Conservation (phyloP, 1,284 basidiomycete genomes). For the Pholiota adiposa region DNA sequence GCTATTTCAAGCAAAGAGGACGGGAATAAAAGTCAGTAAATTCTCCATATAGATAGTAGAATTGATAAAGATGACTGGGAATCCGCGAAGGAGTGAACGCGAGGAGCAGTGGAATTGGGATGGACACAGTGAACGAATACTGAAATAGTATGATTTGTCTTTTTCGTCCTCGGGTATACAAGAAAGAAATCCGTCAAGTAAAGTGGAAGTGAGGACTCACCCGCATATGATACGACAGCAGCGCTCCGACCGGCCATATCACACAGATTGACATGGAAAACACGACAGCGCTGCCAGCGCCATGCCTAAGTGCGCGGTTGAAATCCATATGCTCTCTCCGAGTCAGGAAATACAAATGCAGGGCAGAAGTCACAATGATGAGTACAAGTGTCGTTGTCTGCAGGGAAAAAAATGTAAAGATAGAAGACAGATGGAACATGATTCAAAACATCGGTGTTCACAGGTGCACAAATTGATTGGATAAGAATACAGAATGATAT, state of each 20-base stretch:
- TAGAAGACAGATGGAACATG: neutral
- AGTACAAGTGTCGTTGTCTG: slow-evolving; percentile 75
- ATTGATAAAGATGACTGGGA: slow-evolving; percentile 4
- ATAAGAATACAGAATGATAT: neutral
- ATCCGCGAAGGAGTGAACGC: slow-evolving; percentile 5
- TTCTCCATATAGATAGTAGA: slow-evolving; percentile 1
- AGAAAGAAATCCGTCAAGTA: slow-evolving; percentile 2
- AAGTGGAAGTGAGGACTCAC: slow-evolving; percentile 47
- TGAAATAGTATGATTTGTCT: neutral
- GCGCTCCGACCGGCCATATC: slow-evolving; percentile 81
- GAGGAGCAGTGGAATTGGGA: neutral
- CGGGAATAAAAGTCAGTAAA: slow-evolving; percentile 16
- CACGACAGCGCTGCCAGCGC: slow-evolving; percentile 78
- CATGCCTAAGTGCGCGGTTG: slow-evolving; percentile 56
- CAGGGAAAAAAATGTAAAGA: slow-evolving; percentile 12
- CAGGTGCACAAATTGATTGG: neutral
- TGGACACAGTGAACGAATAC: neutral
- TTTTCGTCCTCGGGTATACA: neutral
- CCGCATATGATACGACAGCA: slow-evolving; percentile 84
- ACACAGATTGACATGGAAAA: slow-evolving; percentile 72
- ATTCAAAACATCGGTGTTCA: neutral
- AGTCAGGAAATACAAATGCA: slow-evolving; percentile 78
- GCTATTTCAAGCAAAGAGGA: slow-evolving; percentile 41
- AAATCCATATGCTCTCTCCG: slow-evolving; percentile 58
- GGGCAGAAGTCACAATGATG: slow-evolving; percentile 79